Base-by-base conservation (phyloP, 2,329 filamentous ascomycete species). In the Dactylonectria macrodidyma region DNA sequence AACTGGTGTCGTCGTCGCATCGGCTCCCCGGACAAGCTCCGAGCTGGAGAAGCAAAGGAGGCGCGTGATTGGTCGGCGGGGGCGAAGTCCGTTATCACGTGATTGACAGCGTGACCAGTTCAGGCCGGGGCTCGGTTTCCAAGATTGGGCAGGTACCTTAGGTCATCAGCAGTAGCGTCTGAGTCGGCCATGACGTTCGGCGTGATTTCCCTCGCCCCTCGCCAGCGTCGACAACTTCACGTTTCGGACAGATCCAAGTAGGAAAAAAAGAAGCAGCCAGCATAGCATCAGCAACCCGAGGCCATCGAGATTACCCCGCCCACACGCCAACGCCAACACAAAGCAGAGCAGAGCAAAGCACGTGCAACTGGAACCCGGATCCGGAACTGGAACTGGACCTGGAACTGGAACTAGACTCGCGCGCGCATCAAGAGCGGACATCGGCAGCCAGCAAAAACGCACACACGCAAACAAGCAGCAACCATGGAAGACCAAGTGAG, bases 401-500 rank as follows among this genome's bases (percentile, higher is more conserved):
- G 58, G 58, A 66, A 52, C 62, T 24, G 59, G 59, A 65, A 52
- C 47, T 41, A n/a, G 58, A 52, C 57, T 52, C 52, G 50, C 30
- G 38, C 34, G 59, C n/a, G 26, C 24, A 44, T 24, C 48, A 52
- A 54, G 46, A 34, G 41, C 7, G 47, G 26, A 30, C 36, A 22
- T 52, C 63, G 50, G 34, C 44, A 63, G 52, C 60, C 55, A 57
- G 36, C 36, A 57, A 46, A 10, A 46, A 46, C 26, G 26, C 26
- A 30, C 26, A 14, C 62, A 19, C 26, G 50, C 24, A 54, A 54
- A 30, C 55, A 59, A 65, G 56, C 50, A 54, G 57, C 48, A 62
- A 71, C 50, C 72, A 76, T 76, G 74, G 74, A 76, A 46, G 72
- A 71, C 68, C 68, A 76, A 65, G 74, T 76, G 67, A 76, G 74